A percentile compares a stretch with the other conserved stretches of the same genome.
phyloP scores from a whole-genome alignment of 306 rosid species.

The Rosa chinensis region DNA sequence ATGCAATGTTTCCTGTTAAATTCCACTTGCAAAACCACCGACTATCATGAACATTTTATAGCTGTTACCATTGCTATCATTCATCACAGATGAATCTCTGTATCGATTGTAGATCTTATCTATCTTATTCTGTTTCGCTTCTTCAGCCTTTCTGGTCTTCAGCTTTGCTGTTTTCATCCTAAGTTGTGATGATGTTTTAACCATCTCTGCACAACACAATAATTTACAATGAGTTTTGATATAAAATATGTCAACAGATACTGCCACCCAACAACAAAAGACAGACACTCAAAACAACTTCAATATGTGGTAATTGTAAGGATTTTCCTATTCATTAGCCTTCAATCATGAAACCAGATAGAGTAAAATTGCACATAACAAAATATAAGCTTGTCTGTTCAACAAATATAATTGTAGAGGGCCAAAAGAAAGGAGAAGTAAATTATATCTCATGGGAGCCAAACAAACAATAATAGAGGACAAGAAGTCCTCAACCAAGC shows the following conservation, averaged over 20 bases:
- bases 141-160: conserved; percentile 42
- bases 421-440: neutral
- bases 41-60: conserved; percentile 3
- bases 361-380: neutral
- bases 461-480: neutral
- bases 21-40: conserved; percentile 19
- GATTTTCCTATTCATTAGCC: neutral
- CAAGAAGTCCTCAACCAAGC: neutral
- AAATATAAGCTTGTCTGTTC: neutral
- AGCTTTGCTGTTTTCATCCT: conserved; percentile 41
- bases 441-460: neutral
- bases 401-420: neutral
- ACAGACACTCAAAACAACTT: neutral
- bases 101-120: conserved; percentile 33
- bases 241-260: neutral
- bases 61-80: conserved; percentile 42
- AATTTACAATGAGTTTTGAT: conserved; percentile 16
- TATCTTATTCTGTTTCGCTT: conserved; percentile 29
- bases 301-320: neutral
- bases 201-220: conserved; percentile 50
- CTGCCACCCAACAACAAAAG: conserved; percentile 10
- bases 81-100: conserved; percentile 32
- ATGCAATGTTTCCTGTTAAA: neutral
- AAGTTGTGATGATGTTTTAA: conserved; percentile 59
- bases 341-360: neutral